Base-by-base conservation (phyloP, 2,329 filamentous ascomycete species). In the Elsinoe perseae region DNA sequence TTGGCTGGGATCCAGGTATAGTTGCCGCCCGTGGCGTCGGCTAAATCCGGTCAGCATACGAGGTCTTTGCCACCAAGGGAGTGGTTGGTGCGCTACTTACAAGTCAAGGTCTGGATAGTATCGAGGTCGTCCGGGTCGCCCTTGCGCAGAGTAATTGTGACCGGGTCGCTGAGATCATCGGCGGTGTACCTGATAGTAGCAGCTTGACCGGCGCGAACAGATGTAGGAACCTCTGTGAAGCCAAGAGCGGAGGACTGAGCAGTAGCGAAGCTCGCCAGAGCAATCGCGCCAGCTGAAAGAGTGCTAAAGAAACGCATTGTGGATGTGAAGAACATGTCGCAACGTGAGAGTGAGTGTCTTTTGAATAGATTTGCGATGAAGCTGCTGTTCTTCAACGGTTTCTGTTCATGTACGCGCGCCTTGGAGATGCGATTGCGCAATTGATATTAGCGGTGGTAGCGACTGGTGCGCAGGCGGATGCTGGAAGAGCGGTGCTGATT, bases 91-190 rank as follows among this genome's bases (percentile, higher is more conserved):
- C 10, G 32, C 18, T 21, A 68, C 73, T 59, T 72, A 77, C 74
- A 68, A 60, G 77, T 79, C 54, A 82, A 63, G 48, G 63, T 66
- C 14, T 67, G 65, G 50, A 84, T 66, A 50, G 77, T 78, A 50
- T 74, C 59, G 25, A 84, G 75, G 64, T 82, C 64, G 54, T 63
- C 68, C 2, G 77, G 67, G 16, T 67, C 58, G 44, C 82, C 82
- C 68, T 80, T 73, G 61, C 78, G 75, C 42, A 85, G 73, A 56
- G 74, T 75, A 62, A 85, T 76, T 38, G 76, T 81, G 34, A 79
- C 77, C 5, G 77, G 74, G 70, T 76, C 56, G 53, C 14, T 54
- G 42, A 62, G 56, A 48, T 65, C 62, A 55, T 63, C 64, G 53
- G 64, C 63, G 9, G 60, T 55, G 56, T 62, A 68, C 32, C 59